phyloP scores from a whole-genome alignment of 345 rosid genomes.

The Melastoma malabathricum region DNA sequence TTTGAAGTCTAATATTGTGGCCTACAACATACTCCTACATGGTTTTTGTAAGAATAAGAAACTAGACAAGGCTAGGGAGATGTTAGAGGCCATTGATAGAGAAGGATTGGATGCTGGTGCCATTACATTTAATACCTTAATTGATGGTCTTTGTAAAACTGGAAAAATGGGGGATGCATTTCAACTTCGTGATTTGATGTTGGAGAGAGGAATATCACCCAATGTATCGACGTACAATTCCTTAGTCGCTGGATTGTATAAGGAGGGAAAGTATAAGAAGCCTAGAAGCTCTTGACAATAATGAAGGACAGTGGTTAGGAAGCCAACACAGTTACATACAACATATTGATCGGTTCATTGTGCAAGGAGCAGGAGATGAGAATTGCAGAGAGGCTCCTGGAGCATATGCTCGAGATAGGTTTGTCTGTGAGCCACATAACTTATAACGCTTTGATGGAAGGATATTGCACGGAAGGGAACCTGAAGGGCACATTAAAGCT shows the following conservation, averaged over 20 bases:
- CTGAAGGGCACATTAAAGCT: constrained; percentile 46
- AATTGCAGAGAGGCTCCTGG: constrained; percentile 46
- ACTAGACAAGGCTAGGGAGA: constrained; percentile 40
- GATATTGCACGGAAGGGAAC: constrained; percentile 59
- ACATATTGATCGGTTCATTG: constrained; percentile 45
- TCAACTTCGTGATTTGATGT: constrained; percentile 32
- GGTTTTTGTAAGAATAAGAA: constrained; percentile 56
- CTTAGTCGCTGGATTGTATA: constrained; percentile 56
- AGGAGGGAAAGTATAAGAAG: constrained; percentile 26
- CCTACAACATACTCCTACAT: constrained; percentile 53
- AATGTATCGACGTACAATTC: constrained; percentile 50
- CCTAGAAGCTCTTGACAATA: constrained; percentile 25
- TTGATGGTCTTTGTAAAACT: constrained; percentile 56
- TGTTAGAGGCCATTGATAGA: constrained; percentile 27
- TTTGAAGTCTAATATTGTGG: constrained; percentile 38
- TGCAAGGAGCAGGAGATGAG: constrained; percentile 47
- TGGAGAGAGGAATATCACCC: constrained; percentile 31
- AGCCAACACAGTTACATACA: constrained; percentile 48
- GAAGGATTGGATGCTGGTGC: constrained; percentile 31
- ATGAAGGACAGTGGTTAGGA: constrained; percentile 30
- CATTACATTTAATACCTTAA: constrained; percentile 48
- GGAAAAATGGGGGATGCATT: constrained; percentile 47
- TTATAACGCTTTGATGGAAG: constrained; percentile 63
- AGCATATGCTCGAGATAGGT: constrained; percentile 33
- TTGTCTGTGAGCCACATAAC: constrained; percentile 53